Evolutionary conservation across 2,329 filamentous ascomycete genomes (phyloP).

Genomic region (Talaromyces sp.): DNA sequence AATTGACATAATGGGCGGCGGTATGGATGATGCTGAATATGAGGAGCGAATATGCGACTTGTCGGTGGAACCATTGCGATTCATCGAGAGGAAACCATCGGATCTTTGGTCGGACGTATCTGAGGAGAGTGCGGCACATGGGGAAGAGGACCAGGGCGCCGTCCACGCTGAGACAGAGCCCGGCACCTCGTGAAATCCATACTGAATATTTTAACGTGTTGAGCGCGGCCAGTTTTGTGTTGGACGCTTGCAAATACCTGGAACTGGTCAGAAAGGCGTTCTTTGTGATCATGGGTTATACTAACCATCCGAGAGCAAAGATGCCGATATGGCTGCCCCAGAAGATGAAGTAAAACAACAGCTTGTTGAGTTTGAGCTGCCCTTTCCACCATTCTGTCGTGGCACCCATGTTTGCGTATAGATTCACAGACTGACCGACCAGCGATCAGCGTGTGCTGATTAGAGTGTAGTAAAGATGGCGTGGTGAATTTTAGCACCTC

Average conservation of each 20-base stretch:
- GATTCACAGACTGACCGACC: constrained; percentile 13
- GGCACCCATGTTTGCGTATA: constrained; percentile 31
- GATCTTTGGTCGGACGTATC: constrained; percentile 78
- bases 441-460: constrained; percentile 9
- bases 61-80: constrained; percentile 93
- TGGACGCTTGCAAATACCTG: constrained; percentile 72
- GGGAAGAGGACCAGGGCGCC: constrained; percentile 83
- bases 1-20: constrained; percentile 88
- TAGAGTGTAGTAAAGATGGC: background rate
- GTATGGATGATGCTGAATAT: constrained; percentile 77
- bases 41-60: constrained; percentile 84
- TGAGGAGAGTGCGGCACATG: constrained; percentile 87
- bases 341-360: constrained; percentile 76
- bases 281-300: background rate
- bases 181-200: constrained; percentile 93
- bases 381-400: constrained; percentile 26
- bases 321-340: constrained; percentile 71
- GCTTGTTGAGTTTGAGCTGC: constrained; percentile 65
- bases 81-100: constrained; percentile 91
- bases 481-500: background rate
- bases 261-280: background rate
- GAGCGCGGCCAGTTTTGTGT: constrained; percentile 65
- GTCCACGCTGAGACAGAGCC: constrained; percentile 78
- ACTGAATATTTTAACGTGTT: constrained; percentile 84
- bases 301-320: constrained; percentile 84